Percentiles rank a stretch among this genome's conserved stretches.
phyloP scores from a whole-genome alignment of 768 basidiomycete genomes.

The Phallus indusiatus region DNA sequence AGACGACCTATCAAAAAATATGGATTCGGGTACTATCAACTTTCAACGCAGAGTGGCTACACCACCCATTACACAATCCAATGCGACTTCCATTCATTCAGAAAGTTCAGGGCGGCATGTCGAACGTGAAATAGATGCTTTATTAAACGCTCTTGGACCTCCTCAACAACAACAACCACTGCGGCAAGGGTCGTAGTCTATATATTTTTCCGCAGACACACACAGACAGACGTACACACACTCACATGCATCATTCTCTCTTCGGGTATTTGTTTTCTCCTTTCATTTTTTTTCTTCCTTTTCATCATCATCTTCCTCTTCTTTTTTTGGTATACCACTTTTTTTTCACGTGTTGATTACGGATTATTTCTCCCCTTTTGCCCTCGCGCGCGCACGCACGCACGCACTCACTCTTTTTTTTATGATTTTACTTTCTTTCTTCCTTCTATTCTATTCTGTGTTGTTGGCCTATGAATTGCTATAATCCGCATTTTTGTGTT shows the following conservation, averaged over 20 bases:
- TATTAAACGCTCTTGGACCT: constrained; percentile 2
- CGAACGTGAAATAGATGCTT: constrained; percentile 8
- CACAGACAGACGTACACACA: too few relatives aligned
- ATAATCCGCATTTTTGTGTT: constrained; percentile 7
- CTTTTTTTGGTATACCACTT: background rate
- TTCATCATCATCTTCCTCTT: background rate
- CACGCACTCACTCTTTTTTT: background rate
- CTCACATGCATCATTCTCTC: too few relatives aligned
- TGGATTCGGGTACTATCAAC: constrained; percentile 80
- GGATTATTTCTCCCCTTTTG: too few relatives aligned
- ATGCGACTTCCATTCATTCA: constrained; percentile 52
- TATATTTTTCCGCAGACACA: background rate
- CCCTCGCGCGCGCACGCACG: too few relatives aligned
- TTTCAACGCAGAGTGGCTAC: constrained; percentile 40
- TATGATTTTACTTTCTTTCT: constrained; percentile 5
- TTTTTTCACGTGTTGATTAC: background rate
- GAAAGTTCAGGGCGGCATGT: constrained; percentile 19
- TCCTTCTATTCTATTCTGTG: constrained; percentile 21
- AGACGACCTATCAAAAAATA: constrained; percentile 70
- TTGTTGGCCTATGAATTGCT: constrained; percentile 13
- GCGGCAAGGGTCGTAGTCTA: background rate
- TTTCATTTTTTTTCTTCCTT: too few relatives aligned
- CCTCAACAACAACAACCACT: background rate
- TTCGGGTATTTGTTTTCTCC: too few relatives aligned
- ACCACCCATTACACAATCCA: constrained; percentile 35